Conservation (phyloP, 352 stramenopile genomes). For the Globisporangium heterothallicum region DNA sequence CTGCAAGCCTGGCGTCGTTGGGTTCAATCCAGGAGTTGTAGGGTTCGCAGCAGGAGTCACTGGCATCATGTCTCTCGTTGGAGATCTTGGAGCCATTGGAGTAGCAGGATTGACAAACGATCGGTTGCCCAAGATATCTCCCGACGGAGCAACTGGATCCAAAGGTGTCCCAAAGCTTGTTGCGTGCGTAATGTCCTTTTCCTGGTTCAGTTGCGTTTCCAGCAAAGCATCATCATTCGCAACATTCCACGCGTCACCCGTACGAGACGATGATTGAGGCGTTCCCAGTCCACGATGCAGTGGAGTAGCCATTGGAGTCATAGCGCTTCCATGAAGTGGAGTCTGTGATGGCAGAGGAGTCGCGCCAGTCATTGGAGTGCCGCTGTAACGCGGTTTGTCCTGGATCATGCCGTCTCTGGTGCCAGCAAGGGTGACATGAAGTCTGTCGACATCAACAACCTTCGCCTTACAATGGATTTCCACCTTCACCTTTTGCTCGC, state of each 20-base stretch:
- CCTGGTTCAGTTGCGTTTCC: slow-evolving; percentile 85
- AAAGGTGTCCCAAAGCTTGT: slow-evolving; percentile 82
- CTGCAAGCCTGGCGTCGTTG: slow-evolving; percentile 75
- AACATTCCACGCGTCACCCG: slow-evolving; percentile 79
- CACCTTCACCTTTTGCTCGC: slow-evolving; percentile 88
- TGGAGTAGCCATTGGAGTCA: slow-evolving; percentile 85
- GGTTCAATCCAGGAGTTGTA: slow-evolving; percentile 73
- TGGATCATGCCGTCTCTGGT: slow-evolving; percentile 73
- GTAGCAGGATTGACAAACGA: slow-evolving; percentile 46
- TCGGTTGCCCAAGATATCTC: slow-evolving; percentile 40
- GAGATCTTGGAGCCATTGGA: slow-evolving; percentile 57
- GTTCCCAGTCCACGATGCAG: slow-evolving; percentile 79
- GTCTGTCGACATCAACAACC: slow-evolving; percentile 80
- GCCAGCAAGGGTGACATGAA: slow-evolving; percentile 71
- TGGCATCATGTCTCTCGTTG: slow-evolving; percentile 59
- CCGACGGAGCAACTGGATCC: slow-evolving; percentile 67
- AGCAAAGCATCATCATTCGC: slow-evolving; percentile 82
- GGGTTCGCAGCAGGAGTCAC: slow-evolving; percentile 67
- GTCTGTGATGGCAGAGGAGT: slow-evolving; percentile 82
- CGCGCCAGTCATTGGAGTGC: slow-evolving; percentile 68
- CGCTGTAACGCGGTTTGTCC: slow-evolving; percentile 64
- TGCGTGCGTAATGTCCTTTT: slow-evolving; percentile 87
- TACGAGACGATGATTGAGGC: slow-evolving; percentile 53
- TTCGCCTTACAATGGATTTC: slow-evolving; percentile 90
- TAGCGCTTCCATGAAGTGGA: slow-evolving; percentile 74